phyloP scores from a whole-genome alignment of 371 early-diverging fungal species.

The Mucor irregularis region DNA sequence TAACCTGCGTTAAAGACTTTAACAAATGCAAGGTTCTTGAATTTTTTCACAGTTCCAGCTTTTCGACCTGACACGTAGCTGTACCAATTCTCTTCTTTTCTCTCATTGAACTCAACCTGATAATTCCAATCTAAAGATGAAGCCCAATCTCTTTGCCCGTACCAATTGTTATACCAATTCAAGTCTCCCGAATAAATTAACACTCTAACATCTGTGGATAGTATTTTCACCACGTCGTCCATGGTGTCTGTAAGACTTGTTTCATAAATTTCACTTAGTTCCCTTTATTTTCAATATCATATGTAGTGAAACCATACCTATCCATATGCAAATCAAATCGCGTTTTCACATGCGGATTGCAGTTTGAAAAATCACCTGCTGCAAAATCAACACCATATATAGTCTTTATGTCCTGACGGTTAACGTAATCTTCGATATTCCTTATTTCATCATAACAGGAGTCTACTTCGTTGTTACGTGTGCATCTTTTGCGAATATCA shows the following conservation, averaged over 20 bases:
- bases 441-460: constrained; percentile 81
- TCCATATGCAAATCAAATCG: not conserved
- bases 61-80: constrained; percentile 27
- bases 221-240: not conserved
- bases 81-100: constrained; percentile 57
- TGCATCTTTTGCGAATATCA: not conserved
- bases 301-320: not conserved
- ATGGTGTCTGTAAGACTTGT: not conserved
- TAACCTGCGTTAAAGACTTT: constrained; percentile 24
- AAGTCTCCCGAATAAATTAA: constrained; percentile 84
- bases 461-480: not conserved
- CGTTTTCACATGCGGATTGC: not conserved
- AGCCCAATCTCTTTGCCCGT: constrained; percentile 7
- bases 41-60: constrained; percentile 80
- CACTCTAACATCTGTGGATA: not conserved
- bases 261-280: too few species aligned
- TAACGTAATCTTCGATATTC: constrained; percentile 73
- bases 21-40: constrained; percentile 61
- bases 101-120: constrained; percentile 60
- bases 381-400: constrained; percentile 68
- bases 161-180: constrained; percentile 61
- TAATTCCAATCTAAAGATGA: constrained; percentile 41
- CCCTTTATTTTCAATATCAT: too few species aligned
- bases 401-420: constrained; percentile 68
- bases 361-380: constrained; percentile 22